Evolutionary conservation across 805 yeast species (phyloP).

Genomic region (Saccharomycopsis sp.): DNA sequence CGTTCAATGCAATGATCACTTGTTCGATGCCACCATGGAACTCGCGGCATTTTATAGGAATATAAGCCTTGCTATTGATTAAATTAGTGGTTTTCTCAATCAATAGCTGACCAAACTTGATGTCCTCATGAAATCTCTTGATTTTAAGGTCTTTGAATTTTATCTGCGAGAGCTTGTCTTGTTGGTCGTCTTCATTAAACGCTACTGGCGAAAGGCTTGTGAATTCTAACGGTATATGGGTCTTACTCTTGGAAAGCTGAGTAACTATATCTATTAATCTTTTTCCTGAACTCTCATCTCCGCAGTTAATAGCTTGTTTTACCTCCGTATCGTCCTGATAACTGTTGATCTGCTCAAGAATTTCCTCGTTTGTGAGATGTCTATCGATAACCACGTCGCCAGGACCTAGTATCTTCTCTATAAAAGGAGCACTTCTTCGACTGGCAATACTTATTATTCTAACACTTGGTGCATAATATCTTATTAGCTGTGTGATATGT

Average conservation of each 20-base stretch:
- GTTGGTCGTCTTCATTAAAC: conserved; percentile 22
- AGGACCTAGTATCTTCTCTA: conserved; percentile 34
- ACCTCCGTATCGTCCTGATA: conserved; percentile 28
- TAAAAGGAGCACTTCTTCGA: neutral
- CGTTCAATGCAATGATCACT: conserved; percentile 33
- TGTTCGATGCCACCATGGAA: conserved; percentile 30
- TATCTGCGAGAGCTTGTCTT: conserved; percentile 21
- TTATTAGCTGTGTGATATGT: conserved; percentile 34
- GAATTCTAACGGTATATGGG: neutral
- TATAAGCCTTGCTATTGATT: conserved; percentile 27
- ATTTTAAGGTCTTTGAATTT: conserved; percentile 31
- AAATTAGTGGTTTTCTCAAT: conserved; percentile 31
- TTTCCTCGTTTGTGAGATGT: conserved; percentile 25
- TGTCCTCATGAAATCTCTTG: conserved; percentile 39
- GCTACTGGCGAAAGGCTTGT: conserved; percentile 24
- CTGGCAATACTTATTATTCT: neutral
- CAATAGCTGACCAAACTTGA: conserved; percentile 32
- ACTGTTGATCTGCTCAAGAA: conserved; percentile 21
- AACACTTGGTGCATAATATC: neutral
- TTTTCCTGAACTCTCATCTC: conserved; percentile 15
- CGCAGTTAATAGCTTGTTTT: conserved; percentile 26
- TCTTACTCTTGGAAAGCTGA: conserved; percentile 19
- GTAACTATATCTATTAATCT: conserved; percentile 37
- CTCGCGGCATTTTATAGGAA: conserved; percentile 32
- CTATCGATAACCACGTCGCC: conserved; percentile 36